Percentiles rank a stretch among this genome's conserved stretches.
These are phyloP conservation scores for Phellopilus nigrolimitatus DNA, from an alignment of 1,284 basidiomycete species.

Conservation along the genomic window DNA sequence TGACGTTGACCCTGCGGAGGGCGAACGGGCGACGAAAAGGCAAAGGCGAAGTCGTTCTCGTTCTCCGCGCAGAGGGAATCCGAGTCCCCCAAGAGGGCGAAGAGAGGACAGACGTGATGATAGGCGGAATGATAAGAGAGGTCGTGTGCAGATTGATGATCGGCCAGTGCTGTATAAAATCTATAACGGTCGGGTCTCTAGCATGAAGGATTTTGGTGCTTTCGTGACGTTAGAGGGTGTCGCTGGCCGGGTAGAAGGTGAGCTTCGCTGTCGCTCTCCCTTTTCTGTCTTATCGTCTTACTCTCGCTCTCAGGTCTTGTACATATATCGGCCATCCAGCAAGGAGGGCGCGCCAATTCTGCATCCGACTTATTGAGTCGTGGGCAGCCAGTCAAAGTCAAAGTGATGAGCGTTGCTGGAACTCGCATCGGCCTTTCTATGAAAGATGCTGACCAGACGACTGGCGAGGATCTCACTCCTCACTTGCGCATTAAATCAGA, in stretches of 20 bases:
- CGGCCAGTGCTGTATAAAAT: slow-evolving; percentile 91
- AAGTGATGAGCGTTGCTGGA: slow-evolving; percentile 91
- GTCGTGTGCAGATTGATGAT: slow-evolving; percentile 61
- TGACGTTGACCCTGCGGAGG: slow-evolving; percentile 39
- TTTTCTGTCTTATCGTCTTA: slow-evolving; percentile 17
- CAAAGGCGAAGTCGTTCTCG: slow-evolving; percentile 46
- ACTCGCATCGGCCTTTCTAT: slow-evolving; percentile 84
- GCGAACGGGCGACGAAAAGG: slow-evolving; percentile 53
- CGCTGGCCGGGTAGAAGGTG: slow-evolving; percentile 82
- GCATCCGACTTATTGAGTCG: slow-evolving; percentile 83
- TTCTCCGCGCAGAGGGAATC: slow-evolving; percentile 43
- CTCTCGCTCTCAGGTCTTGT: slow-evolving; percentile 70
- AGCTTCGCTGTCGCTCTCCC: slow-evolving; percentile 26
- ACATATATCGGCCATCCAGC: slow-evolving; percentile 89
- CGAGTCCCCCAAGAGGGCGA: slow-evolving; percentile 51
- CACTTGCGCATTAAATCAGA: slow-evolving; percentile 92
- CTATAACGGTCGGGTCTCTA: slow-evolving; percentile 83
- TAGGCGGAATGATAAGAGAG: slow-evolving; percentile 39
- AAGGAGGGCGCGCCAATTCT: slow-evolving; percentile 78
- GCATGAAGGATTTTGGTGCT: slow-evolving; percentile 92
- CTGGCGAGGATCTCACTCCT: slow-evolving; percentile 88
- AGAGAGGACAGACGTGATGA: slow-evolving; percentile 31
- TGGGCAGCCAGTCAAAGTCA: slow-evolving; percentile 87
- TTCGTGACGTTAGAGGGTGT: slow-evolving; percentile 91
- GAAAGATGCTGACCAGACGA: slow-evolving; percentile 94